These are phyloP conservation scores for Hepatocystis sp. DNA, from an alignment of 169 alveolate species.

Conservation along the genomic window DNA sequence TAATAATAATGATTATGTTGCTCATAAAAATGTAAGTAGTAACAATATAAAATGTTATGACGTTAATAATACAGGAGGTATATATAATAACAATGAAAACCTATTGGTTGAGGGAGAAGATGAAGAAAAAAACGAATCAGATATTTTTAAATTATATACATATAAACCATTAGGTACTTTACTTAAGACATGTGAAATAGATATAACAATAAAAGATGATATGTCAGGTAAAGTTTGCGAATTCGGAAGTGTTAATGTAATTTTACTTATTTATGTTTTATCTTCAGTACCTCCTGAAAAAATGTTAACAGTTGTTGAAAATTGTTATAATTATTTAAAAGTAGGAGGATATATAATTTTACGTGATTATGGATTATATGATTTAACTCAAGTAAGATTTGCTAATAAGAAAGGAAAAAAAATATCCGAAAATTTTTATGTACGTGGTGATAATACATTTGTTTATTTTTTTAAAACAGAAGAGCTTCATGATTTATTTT, in stretches of 20 bases:
- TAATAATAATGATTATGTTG: background rate
- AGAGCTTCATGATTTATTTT: constrained; percentile 84
- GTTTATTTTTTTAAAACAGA: constrained; percentile 91
- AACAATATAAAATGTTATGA: no score
- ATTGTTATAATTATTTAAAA: constrained; percentile 86
- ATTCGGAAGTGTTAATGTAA: constrained; percentile 86
- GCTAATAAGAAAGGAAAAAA: constrained; percentile 90
- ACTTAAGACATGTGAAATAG: constrained; percentile 75
- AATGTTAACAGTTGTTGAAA: constrained; percentile 82
- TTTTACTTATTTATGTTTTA: constrained; percentile 90
- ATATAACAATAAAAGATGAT: constrained; percentile 33
- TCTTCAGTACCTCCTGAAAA: constrained; percentile 94
- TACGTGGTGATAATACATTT: constrained; percentile 92
- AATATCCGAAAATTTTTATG: constrained; percentile 93
- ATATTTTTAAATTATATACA: constrained; percentile 16
- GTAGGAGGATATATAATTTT: constrained; percentile 91
- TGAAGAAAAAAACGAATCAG: background rate
- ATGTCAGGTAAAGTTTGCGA: constrained; percentile 36
- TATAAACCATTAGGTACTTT: constrained; percentile 69
- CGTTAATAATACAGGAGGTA: no score
- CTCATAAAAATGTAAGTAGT: no score
- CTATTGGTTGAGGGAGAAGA: background rate
- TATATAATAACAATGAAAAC: no score
- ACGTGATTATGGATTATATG: constrained; percentile 95
- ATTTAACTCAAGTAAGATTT: constrained; percentile 91